Evolutionary conservation across 2,329 filamentous ascomycete species (phyloP), one percentile per base, ranked within the genome.

Genomic region (Bipolaris victoriae): DNA sequence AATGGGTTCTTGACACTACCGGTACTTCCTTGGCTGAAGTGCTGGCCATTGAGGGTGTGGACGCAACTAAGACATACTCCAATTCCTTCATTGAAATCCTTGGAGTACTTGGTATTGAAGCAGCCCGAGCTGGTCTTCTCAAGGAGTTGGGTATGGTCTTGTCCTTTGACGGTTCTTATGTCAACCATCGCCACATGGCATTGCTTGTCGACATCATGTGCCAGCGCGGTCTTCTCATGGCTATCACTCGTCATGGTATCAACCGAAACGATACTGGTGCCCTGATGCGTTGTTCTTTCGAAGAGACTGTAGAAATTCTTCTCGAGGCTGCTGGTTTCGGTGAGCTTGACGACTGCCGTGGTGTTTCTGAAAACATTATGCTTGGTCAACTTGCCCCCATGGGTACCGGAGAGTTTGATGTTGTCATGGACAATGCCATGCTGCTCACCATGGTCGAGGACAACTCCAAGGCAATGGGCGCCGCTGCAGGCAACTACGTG

Each of bases 301-400:
- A 99, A 79, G 96, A 99, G 78, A 99, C 95, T 0, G 95, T 99
- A 39, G 96, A 99, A 75, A 99, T 99, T 82, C 83, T 99, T 51
- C 87, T 99, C 18, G 95, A 99, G 75, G 96, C 95, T 60, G 95
- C 95, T 22, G 92, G 92, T 15, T 91, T 91, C 49, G 95, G 95
- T 75, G 95, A 99, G 78, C 84, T 99, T 31, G 95, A 99, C 73
- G 95, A 99, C 78, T 99, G 96, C 81, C 90, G 92, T 59, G 95
- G 95, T 83, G 94, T 99, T 49, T 98, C 95, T 15, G 95, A 99
- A 80, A 99, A 99, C 80, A 89, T 99, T 74, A 99, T 99, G 86
- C 86, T 99, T 61, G 95, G 95, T 61, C 95, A 99, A 80, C 86
- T 98, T 79, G 95, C 96, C 5, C 95, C 96, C 29, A 94, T 97